Evolutionary conservation across 306 rosid genomes (phyloP), one percentile per base, ranked within the genome.

Genomic region (Chamaecrista fasciculata): DNA sequence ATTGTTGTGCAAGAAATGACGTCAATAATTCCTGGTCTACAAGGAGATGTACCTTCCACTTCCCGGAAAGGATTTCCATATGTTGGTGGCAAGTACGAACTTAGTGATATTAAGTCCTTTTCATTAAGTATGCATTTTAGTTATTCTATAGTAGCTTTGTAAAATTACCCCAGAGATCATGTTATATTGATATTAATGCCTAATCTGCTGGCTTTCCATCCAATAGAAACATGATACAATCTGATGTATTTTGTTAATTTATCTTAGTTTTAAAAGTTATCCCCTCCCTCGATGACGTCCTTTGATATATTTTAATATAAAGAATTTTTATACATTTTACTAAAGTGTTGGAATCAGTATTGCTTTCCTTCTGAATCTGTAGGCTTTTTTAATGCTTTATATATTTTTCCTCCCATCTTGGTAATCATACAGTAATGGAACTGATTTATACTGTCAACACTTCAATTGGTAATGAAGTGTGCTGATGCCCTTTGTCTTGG

Each of bases 1-100:
- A 79, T 73, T 75, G 78, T 94, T 70, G 97, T 94, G 71, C 79
- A 80, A 81, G 82, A 82, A 64, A 94, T 94, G 97, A 94, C 99
- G 0, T 84, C 63, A 50, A 88, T 94, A 75, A 86, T 94, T 69
- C 83, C 80, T 76, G 99, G 99, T 44, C 84, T 91, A 59, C 99
- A 94, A 78, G 99, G 99, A 76, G 79, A 85, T 21, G 62, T 84
- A 73, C 95, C 97, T 69, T 34, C 85, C 37, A 65, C 82, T 78
- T 76, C 46, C 72, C 82, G 62, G 76, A 94, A 82, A 72, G 97
- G 92, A 40, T 76, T 65, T 70, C 99, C 99, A 20, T 91, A 79
- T 79, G 92, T 88, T 71, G 92, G 88, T 40, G 96, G 88, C 88
- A 90, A 73, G 96, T 94, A 90, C 60, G 97, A 48, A 61, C 66